These are phyloP conservation scores for Silene noctiflora DNA, from an alignment of 179 eudicot genomes.

Conservation along the genomic window DNA sequence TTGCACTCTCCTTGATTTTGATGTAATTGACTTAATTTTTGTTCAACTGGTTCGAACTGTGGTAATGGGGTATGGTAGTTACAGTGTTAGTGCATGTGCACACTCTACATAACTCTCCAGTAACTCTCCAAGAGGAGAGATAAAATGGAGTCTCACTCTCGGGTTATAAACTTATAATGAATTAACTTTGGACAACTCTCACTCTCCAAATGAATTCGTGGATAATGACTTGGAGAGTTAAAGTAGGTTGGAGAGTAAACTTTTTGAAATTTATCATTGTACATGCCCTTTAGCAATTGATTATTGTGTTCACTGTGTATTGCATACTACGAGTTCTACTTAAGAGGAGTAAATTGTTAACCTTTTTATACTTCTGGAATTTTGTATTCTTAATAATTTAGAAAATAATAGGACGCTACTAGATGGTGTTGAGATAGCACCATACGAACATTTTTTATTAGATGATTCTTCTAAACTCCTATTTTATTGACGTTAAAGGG, in stretches of 20 bases:
- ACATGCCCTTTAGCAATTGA: background rate
- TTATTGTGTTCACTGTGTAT: constrained; percentile 5
- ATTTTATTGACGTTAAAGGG: background rate
- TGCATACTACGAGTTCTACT: background rate
- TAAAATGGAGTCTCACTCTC: too few species aligned
- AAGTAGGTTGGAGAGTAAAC: too few species aligned
- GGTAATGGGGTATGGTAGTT: background rate
- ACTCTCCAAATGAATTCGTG: too few species aligned
- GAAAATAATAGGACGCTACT: background rate
- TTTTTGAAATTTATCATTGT: too few species aligned
- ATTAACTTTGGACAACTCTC: too few species aligned
- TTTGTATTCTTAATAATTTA: background rate
- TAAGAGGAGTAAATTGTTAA: background rate
- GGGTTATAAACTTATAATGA: too few species aligned
- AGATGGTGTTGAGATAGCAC: background rate
- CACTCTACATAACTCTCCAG: too few species aligned
- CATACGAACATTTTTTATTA: background rate
- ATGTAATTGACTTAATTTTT: constrained; percentile 7
- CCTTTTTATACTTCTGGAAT: background rate
- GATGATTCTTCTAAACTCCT: background rate
- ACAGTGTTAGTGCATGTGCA: too few species aligned
- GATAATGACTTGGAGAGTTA: too few species aligned
- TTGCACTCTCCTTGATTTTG: background rate
- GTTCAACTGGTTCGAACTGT: background rate
- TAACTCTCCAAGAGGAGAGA: too few species aligned